These are phyloP conservation scores for Aspergillus alliaceus DNA, from an alignment of 2,329 filamentous ascomycete genomes.

Conservation along the genomic window DNA sequence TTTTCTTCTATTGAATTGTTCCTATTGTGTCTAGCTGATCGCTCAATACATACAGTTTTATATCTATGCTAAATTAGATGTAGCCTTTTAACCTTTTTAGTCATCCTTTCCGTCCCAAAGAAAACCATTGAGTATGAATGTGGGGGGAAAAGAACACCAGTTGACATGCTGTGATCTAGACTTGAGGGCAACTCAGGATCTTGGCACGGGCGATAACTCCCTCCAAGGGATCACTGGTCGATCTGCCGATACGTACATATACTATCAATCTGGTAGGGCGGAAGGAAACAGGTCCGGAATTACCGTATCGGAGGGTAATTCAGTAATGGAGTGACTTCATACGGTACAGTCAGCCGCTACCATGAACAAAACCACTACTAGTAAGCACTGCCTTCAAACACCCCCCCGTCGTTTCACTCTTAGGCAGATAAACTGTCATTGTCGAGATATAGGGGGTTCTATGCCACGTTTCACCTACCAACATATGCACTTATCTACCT, in stretches of 20 bases:
- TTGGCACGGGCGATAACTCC: background rate
- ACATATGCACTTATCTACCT: background rate
- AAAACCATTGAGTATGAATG: background rate
- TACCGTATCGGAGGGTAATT: background rate
- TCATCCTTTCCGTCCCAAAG: background rate
- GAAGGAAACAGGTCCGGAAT: background rate
- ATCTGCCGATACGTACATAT: conserved; percentile 2
- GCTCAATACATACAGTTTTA: background rate
- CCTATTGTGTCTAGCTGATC: background rate
- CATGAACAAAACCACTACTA: no score
- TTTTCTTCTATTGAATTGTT: background rate
- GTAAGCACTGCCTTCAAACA: no score
- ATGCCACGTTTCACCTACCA: background rate
- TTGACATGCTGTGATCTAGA: background rate
- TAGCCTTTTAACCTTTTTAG: background rate
- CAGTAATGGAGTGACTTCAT: background rate
- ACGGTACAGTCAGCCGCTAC: background rate
- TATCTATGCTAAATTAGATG: background rate
- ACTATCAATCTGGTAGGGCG: background rate
- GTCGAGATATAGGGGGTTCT: background rate
- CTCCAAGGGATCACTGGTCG: background rate
- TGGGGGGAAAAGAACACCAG: background rate
- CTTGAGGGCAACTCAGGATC: background rate
- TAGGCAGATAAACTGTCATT: background rate
- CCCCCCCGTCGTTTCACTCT: background rate